A percentile compares a stretch with the other conserved stretches of the same genome.
These are phyloP conservation scores for Fusarium coicis DNA, from an alignment of 2,329 filamentous ascomycete genomes.

Conservation along the genomic window DNA sequence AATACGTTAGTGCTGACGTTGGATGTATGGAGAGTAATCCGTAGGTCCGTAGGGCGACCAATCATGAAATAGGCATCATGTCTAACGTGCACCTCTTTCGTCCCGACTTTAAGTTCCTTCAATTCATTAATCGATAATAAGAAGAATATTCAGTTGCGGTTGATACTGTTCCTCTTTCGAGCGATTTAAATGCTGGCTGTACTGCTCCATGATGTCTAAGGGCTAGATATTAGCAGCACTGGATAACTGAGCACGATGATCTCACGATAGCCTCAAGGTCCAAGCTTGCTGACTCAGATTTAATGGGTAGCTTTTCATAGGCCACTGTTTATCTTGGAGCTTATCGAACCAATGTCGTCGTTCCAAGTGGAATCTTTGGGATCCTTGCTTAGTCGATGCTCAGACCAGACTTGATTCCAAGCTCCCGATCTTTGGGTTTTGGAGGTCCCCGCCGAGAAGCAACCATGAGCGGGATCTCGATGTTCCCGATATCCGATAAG, in stretches of 20 bases:
- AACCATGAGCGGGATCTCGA: neutral
- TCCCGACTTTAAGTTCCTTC: neutral
- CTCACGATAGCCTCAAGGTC: neutral
- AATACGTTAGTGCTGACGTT: constrained; percentile 12
- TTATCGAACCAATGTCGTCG: neutral
- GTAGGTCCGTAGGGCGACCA: constrained; percentile 1
- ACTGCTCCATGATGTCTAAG: neutral
- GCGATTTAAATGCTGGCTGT: accelerated
- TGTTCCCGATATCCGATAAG: neutral
- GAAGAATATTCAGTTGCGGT: accelerated
- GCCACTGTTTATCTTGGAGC: accelerated
- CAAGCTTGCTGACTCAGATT: neutral
- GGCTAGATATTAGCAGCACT: accelerated
- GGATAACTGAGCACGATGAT: accelerated
- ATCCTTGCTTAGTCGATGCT: neutral
- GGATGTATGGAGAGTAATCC: neutral
- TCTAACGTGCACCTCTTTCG: neutral
- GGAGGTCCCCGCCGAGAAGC: neutral
- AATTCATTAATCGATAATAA: too few relatives aligned
- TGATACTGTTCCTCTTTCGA: accelerated
- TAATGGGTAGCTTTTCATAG: neutral
- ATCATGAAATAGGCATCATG: neutral
- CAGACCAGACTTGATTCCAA: neutral
- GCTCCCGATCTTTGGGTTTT: too few relatives aligned
- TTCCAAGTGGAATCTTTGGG: neutral